Evolutionary conservation across 345 rosid genomes (phyloP), one percentile per base, ranked within the genome.

Genomic region (Salix udensis): DNA sequence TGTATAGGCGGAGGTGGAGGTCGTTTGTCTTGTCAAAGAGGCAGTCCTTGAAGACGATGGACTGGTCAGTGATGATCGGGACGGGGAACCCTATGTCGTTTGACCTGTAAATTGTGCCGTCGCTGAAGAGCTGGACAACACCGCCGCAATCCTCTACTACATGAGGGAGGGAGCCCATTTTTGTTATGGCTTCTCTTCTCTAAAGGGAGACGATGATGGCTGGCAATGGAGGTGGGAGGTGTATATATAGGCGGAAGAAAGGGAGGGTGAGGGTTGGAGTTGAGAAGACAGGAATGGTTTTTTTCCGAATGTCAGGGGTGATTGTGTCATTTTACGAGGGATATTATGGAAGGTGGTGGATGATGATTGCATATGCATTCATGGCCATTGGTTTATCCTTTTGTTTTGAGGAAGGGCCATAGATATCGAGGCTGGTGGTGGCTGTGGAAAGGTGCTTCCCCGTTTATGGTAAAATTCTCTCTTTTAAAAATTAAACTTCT

Each of bases 1-100:
- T 89, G 86, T 89, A 93, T 61, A 93, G 82, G 73, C 97, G 94
- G 71, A 93, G 96, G 58, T 83, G 76, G 70, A 93, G 94, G 68
- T 84, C 75, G 72, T 88, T 82, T 2, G 40, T 65, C 64, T 80
- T 77, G 87, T 93, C 83, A 52, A 78, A 93, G 75, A 88, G 70
- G 6, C 37, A 84, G 74, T 93, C 97, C 74, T 89, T 85, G 86
- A 83, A 87, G 75, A 82, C 52, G 72, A 89, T 82, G 12, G 88
- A 78, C 8, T 77, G 60, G 72, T 87, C 87, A 7, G 80, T 10
- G 67, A 87, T 42, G 18, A 74, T 26, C 44, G 87, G 84, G 37
- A 75, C 16, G 71, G 76, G 69, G 74, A 80, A 84, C 1, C 84
- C 67, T 15, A 85, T 81, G 36, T 44, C 42, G 40, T 78, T 42